phyloP scores from a whole-genome alignment of 2,329 filamentous ascomycete species.

The Diplodia seriata region DNA sequence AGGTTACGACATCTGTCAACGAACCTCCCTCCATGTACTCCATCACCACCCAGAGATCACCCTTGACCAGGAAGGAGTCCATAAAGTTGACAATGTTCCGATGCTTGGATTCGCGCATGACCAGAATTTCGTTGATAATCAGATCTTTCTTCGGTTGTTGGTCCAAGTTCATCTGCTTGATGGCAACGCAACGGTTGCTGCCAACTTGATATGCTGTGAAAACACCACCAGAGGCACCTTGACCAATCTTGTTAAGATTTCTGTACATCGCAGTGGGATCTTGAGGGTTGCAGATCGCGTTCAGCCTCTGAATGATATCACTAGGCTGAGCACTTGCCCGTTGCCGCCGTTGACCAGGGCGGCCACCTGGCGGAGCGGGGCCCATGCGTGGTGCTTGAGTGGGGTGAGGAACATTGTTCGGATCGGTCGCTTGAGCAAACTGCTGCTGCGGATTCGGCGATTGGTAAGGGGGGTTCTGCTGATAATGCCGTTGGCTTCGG shows the following conservation, averaged over 20 bases:
- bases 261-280: constrained; percentile 90
- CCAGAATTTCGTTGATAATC: constrained; percentile 98
- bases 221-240: constrained; percentile 95
- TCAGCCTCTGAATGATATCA: constrained; percentile 83
- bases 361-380: constrained; percentile 57
- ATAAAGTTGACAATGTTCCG: constrained; percentile 99
- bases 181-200: constrained; percentile 88
- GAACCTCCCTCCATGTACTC: constrained; percentile 99
- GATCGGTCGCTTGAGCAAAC: constrained; percentile 49
- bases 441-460: constrained; percentile 57
- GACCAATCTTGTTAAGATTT: constrained; percentile 91
- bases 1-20: constrained; percentile 96
- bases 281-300: constrained; percentile 86
- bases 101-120: constrained; percentile 99
- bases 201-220: constrained; percentile 87
- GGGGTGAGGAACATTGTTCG: constrained; percentile 53
- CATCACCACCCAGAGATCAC: constrained; percentile 99
- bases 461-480: constrained; percentile 49
- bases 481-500: constrained; percentile 67
- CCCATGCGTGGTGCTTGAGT: constrained; percentile 57
- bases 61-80: constrained; percentile 88
- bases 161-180: constrained; percentile 99
- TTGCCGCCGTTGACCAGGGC: constrained; percentile 73
- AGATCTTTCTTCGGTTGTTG: constrained; percentile 98
- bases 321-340: constrained; percentile 76